Base-by-base conservation (phyloP, 2,329 filamentous ascomycete species). In the Cladosporium sp. region DNA sequence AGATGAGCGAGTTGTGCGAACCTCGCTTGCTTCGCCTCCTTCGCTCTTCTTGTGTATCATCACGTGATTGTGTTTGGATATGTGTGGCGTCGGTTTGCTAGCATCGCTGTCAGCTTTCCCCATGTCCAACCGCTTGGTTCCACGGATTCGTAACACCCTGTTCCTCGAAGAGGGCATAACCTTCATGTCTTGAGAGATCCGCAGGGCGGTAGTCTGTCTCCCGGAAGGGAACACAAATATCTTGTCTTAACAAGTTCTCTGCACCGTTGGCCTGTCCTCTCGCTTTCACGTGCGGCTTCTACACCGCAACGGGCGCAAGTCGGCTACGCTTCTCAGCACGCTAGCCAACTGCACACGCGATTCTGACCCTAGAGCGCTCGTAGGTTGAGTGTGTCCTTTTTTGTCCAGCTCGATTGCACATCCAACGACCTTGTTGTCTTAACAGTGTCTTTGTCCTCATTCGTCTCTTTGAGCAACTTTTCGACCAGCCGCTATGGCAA, bases 171-270 rank as follows among this genome's bases (percentile, higher is more conserved):
- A 36, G 52, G 30, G 52, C 52, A 57, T 28, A 57, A 18, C 15
- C 52, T 21, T 18, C 52, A 14, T 57, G 52, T 57, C 30, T 57
- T 18, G 36, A 57, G 30, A 57, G 52, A 34, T 57, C 30, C 30
- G 52, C 52, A 57, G 12, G n/a, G 52, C 58, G 58, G 58, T 60
- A 36, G 58, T 47, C 58, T 60, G 58, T 32, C 58, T 44, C 58
- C 36, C 41, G 30, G 6, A 28, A 57, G 26, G 15, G 52, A 57
- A 30, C 30, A 57, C 30, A 34, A 34, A 57, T 28, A 18, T 28
- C 52, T 11, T 57, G 52, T 57, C 52, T 57, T 57, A n/a, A 57
- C 52, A 57, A 57, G 52, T 36, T 57, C 52, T 34, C 52, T 60
- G 58, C 36, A 24, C 15, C 24, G 58, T 21, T 47, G 41, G 12